phyloP scores from a whole-genome alignment of 1,284 basidiomycete genomes.

The Calocybe gambosa region DNA sequence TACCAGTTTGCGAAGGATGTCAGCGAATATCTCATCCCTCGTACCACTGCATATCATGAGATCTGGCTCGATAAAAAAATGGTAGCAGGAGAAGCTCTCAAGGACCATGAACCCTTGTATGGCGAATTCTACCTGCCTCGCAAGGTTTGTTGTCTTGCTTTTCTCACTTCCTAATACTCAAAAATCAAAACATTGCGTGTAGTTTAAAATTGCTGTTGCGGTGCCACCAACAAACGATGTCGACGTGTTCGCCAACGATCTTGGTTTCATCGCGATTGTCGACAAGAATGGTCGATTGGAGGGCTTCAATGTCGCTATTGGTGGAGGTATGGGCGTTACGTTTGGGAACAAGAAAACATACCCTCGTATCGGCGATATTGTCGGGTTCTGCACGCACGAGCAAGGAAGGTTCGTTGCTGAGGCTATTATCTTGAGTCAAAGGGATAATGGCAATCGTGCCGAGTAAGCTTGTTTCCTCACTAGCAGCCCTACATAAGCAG shows the following conservation, averaged over 20 bases:
- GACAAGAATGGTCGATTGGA: constrained; percentile 65
- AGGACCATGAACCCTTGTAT: constrained; percentile 95
- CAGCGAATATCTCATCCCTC: constrained; percentile 85
- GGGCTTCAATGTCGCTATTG: constrained; percentile 88
- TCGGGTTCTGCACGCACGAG: constrained; percentile 91
- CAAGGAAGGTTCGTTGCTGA: constrained; percentile 87
- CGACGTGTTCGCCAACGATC: constrained; percentile 93
- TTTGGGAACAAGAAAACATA: constrained; percentile 99
- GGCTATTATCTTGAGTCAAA: constrained; percentile 89
- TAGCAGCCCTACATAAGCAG: neutral
- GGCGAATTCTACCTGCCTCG: constrained; percentile 96
- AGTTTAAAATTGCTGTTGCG: constrained; percentile 98
- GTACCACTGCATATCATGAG: constrained; percentile 95
- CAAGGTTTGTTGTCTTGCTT: constrained; percentile 48
- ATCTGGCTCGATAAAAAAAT: constrained; percentile 98
- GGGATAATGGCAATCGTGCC: constrained; percentile 92
- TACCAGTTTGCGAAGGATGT: constrained; percentile 84
- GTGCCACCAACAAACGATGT: constrained; percentile 97
- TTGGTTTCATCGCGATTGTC: constrained; percentile 93
- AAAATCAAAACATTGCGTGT: constrained; percentile 12
- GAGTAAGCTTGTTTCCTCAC: constrained; percentile 50
- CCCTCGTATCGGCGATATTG: constrained; percentile 81
- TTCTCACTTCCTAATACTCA: neutral
- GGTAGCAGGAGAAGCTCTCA: constrained; percentile 84
- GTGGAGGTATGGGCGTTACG: constrained; percentile 99